Evolutionary conservation across 257 asterid species (phyloP), one percentile per base, ranked within the genome.

Genomic region (Phtheirospermum japonicum): DNA sequence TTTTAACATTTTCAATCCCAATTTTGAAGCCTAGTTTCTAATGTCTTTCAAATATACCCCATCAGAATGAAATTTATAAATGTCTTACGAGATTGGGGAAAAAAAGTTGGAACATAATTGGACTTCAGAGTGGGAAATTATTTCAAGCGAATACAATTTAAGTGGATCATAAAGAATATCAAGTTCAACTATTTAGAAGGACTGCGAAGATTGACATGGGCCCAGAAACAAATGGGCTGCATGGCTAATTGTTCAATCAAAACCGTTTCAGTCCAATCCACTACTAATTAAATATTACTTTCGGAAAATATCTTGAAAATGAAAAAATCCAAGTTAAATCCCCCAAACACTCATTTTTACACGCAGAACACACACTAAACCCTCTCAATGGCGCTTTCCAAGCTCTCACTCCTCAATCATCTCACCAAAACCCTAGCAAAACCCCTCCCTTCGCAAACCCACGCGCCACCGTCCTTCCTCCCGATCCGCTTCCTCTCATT

Each of bases 401-500:
- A 88, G 48, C 88, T 77, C 72, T 61, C 85, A 0, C 67, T 80
- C 46, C 77, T 91, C 28, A 68, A 64, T 63, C 85, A 77, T 58
- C 75, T 81, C 61, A 61, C 82, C 67, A 82, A 68, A 79, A 73
- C 88, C 71, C 82, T 87, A 62, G 40, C 77, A 13, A 69, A 45
- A 70, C 57, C 80, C 69, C 39, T 66, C 61, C 67, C 45, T n/a
- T 59, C 65, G 40, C 73, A 58, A 42, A 66, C 58, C 65, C 72
- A 57, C 63, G 70, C 71, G 78, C 76, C 77, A 32, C 72, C 87
- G 6, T 73, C 75, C 60, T 50, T 72, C 70, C 69, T 79, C 53
- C 75, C 78, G 43, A 16, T 78, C 59, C 98, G 96, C 60, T 67
- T 68, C 60, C 79, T 91, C 71, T 88, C 98, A 64, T 91, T 88